Evolutionary conservation across 2,329 filamentous ascomycete species (phyloP), one percentile per base, ranked within the genome.

Genomic region (Fusarium marasasianum): DNA sequence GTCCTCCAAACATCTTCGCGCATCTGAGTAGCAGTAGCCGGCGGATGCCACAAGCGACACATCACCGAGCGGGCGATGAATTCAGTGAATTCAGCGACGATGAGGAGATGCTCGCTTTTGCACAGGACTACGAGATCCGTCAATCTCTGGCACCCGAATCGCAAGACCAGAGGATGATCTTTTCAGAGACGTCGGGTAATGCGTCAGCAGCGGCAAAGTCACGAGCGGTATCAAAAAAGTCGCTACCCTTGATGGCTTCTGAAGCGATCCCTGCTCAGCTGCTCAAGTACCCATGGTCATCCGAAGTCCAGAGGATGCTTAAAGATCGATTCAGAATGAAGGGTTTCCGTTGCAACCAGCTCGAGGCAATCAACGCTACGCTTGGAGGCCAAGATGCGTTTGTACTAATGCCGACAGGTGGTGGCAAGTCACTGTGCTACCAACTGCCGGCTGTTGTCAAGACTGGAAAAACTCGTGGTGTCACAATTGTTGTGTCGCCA

Each of bases 401-500:
- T 80, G 93, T 99, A 22, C 86, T 99, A 44, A 99, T 99, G 96
- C 96, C 97, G 6, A 99, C 96, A 1, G 96, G 96, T 60, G 96
- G 96, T 69, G 96, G 96, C 47, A 99, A 99, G 81, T 98, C 96
- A 3, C 87, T 99, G 4, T 98, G 96, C 81, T 99, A 99, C 81
- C 97, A 99, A 81, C 85, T 99, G 18, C 97, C 96, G 20, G 94
- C 96, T 5, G 89, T 98, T 26, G 88, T 99, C 38, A 90, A 87
- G 54, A 93, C 90, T 51, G 96, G 96, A 48, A 93, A 89, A 77
- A 98, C 96, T 0, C 86, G 86, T 40, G 97, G 96, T 8, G 91
- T 99, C 31, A 98, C 96, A 0, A 88, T 99, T 61, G 96, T 99
- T 6, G 91, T 99, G n/a, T 98, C 96, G 2, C 96, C 96, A 7